Base-by-base conservation (phyloP, 2,329 filamentous ascomycete species). In the Escovopsis sp. region DNA sequence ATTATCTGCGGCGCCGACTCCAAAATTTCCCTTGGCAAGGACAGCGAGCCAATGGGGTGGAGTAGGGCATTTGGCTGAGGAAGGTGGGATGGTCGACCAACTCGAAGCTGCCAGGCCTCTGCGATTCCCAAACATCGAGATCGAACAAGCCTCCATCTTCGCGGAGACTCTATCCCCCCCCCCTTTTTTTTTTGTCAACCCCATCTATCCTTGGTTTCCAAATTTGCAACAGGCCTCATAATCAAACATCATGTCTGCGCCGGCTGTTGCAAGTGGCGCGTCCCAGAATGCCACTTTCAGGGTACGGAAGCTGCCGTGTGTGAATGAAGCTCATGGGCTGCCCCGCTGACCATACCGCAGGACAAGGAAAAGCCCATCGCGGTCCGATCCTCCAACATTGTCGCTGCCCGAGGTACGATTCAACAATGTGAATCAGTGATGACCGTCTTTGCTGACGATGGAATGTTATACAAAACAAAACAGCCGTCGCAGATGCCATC, bases 351-450 rank as follows among this genome's bases (percentile, higher is more conserved):
- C 28, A 9, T 11, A 32, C 41, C 53, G 40, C 53, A 81, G 77
- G 76, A 81, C 60, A 98, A 95, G 78, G 91, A 95, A 72, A 98
- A 98, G 85, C 91, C 91, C 53, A 82, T 91, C 72, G 91, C 91
- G 52, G 91, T 98, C 51, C 83, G 91, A 55, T 88, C 85, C 51
- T 85, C 85, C 59, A 98, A 98, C 68, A 96, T 98, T 65, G 83
- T 94, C 59, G 91, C 91, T 55, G 91, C 91, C 55, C 79, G 89
- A 85, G 86, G 86, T 89, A 73, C 54, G 68, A 9, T 9, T 3
- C 28, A 9, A 9, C 3, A 32, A 32, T 32, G 3, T 4, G 11
- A 11, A 35, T 18, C 9, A 18, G 23, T 33, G 49, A 35, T 43
- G 28, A 32, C 8, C 28, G 11, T 32, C 28, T 11, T 9, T 12